Base-by-base conservation (phyloP, 768 basidiomycete genomes). In the Chalciporus sphaerocephalus region DNA sequence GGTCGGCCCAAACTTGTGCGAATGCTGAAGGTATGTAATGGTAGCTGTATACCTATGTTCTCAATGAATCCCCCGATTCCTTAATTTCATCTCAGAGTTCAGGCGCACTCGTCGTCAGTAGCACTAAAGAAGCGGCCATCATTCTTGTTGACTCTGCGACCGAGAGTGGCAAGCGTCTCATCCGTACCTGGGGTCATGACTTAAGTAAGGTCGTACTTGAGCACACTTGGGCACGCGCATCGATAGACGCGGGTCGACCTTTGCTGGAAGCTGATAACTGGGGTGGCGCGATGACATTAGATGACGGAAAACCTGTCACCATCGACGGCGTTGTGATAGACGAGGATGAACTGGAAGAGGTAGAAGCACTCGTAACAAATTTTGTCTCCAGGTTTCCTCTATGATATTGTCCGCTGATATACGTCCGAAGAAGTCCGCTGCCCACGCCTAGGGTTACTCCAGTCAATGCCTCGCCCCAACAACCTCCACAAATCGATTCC, bases 391-490 rank as follows among this genome's bases (percentile, higher is more conserved):
- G 39, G 47, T 44, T 49, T 47, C 46, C 40, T 44, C 33, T 40
- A 22, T 20, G 23, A 25, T 45, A 51, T 40, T 48, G 18, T 45
- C 37, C 44, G 42, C 42, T 60, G 50, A 64, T 53, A 12, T 33
- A 18, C 20, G 41, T 52, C 38, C 57, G 60, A 75, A 81, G 76
- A 77, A 79, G 77, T 55, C 72, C 76, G 43, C 59, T 84, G 42
- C 81, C 82, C 24, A 84, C 82, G 4, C 83, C 83, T 15, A 71
- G 82, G 21, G 69, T 72, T 13, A 82, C 80, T 12, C 81, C 81
- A 13, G 65, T 71, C 11, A 70, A 70, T 30, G 47, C 54, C 16
- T 25, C 50, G 3, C 42, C 54, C n/a, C 59, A 52, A 16, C 44
- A 35, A 36, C 40, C 36, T n/a, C 38, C 39, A 20, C 44, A 38